These are phyloP conservation scores for Xylaria nigripes DNA, from an alignment of 495 filamentous ascomycete genomes.

Conservation along the genomic window DNA sequence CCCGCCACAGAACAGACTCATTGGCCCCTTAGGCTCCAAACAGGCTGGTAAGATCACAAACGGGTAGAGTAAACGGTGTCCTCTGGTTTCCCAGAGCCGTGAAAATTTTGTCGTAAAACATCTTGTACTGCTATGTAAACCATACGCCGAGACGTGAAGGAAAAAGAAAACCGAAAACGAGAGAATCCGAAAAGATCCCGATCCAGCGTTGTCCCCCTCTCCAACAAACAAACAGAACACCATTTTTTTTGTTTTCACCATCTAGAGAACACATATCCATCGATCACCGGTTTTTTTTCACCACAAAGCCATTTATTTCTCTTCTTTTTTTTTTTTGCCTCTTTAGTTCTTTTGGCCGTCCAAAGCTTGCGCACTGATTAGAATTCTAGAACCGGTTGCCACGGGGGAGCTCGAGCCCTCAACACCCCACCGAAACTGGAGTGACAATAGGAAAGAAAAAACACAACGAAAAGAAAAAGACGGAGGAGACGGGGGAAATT, in stretches of 20 bases:
- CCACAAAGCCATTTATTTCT: neutral
- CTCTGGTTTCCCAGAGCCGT: neutral
- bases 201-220: slow-evolving; percentile 1
- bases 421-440: neutral
- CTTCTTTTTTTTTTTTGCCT: neutral
- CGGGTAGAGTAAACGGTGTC: slow-evolving; percentile 2
- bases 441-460: slow-evolving; percentile 1
- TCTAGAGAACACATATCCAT: neutral
- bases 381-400: slow-evolving; percentile 6
- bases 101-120: slow-evolving; percentile 8
- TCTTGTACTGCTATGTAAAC: slow-evolving; percentile 2
- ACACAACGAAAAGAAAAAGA: neutral
- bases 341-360: neutral
- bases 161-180: neutral
- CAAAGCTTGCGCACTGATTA: slow-evolving; percentile 8
- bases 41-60: neutral
- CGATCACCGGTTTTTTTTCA: too few relatives aligned
- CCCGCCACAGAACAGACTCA: neutral
- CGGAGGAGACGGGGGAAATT: neutral
- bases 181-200: neutral
- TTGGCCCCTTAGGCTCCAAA: neutral
- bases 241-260: neutral
- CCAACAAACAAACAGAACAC: neutral
- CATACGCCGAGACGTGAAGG: slow-evolving; percentile 5
- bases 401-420: neutral